A percentile compares a stretch with the other conserved stretches of the same genome.
Conservation (phyloP, 2,329 filamentous ascomycete species). For the Sarocladium oryzae region DNA sequence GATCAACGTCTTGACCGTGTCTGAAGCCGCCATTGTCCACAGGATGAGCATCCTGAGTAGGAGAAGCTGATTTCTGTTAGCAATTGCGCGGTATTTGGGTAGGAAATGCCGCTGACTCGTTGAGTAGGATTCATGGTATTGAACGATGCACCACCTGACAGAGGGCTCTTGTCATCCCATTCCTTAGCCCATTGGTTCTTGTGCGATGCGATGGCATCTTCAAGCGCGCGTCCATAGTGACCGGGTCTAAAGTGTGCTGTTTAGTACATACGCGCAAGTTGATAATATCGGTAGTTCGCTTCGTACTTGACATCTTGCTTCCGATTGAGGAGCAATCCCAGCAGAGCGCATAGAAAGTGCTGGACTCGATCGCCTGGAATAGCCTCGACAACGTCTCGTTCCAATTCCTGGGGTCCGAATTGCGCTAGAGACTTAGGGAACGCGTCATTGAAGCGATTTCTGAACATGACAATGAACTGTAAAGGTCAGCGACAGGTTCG, state of each 20-base stretch:
- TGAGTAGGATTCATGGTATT: slow-evolving; percentile 73
- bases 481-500: slow-evolving; percentile 23
- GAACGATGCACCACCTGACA: slow-evolving; percentile 76
- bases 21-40: slow-evolving; percentile 87
- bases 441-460: slow-evolving; percentile 82
- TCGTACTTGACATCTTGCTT: slow-evolving; percentile 98
- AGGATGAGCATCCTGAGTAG: slow-evolving; percentile 76
- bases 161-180: slow-evolving; percentile 79
- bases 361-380: slow-evolving; percentile 80
- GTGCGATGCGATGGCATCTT: slow-evolving; percentile 83
- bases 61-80: slow-evolving; percentile 54
- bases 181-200: slow-evolving; percentile 79
- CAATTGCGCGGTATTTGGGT: background rate
- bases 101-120: slow-evolving; percentile 52
- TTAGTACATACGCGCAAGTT: background rate
- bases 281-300: background rate
- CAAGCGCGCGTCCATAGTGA: slow-evolving; percentile 86
- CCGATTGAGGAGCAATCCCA: slow-evolving; percentile 85
- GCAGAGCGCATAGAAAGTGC: slow-evolving; percentile 79
- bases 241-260: slow-evolving; percentile 55
- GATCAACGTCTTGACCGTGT: slow-evolving; percentile 72
- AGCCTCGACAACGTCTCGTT: slow-evolving; percentile 72
- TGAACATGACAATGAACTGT: slow-evolving; percentile 97
- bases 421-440: slow-evolving; percentile 84
- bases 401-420: slow-evolving; percentile 92